Evolutionary conservation across 164 flowering plant species (phyloP), one percentile per base, ranked within the genome.

Genomic region (Magnolia sinica): DNA sequence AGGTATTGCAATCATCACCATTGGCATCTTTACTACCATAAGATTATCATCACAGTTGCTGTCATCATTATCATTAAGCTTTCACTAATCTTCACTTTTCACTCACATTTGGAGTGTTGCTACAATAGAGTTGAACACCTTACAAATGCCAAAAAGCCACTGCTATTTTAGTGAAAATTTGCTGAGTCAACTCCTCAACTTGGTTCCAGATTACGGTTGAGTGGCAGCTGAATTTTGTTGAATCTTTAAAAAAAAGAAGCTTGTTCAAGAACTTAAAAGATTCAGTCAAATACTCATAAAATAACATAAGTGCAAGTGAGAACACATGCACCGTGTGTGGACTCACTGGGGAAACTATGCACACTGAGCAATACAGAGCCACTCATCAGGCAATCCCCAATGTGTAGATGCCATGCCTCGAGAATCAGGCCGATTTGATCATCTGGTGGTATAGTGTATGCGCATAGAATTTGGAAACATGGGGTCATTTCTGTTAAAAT

Each of bases 1-100:
- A 96, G 99, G 99, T 96, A 88, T 55, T 70, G 69, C 73, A 55
- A 55, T 68, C 49, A 68, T 37, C 50, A 29, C 13, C 16, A 4
- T 66, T 24, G 61, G 13, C 61, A 10, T 55, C 61, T 55, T 55
- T 55, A 55, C 61, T 55, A 16, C 61, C 10, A 11, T 55, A 3
- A 55, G 1, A 37, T 37, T 37, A 37, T 37, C 45, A 37, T 37
- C 45, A 3, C 45, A 37, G 7, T 37, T 3, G 45, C 45, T 37
- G 45, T 37, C 7, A 37, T 37, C 45, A 37, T 37, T 37, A 37
- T 37, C 45, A 4, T 37, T 5, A 37, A 37, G 45, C 6, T 37
- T 37, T 37, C 45, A 37, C 45, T 37, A 37, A 3, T 37, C 0
- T 37, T 22, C 22, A 63, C n/a, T 63, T 63, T 22, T 22, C 7